phyloP scores from a whole-genome alignment of 768 basidiomycete genomes.

The Leccinum pellstonianum region DNA sequence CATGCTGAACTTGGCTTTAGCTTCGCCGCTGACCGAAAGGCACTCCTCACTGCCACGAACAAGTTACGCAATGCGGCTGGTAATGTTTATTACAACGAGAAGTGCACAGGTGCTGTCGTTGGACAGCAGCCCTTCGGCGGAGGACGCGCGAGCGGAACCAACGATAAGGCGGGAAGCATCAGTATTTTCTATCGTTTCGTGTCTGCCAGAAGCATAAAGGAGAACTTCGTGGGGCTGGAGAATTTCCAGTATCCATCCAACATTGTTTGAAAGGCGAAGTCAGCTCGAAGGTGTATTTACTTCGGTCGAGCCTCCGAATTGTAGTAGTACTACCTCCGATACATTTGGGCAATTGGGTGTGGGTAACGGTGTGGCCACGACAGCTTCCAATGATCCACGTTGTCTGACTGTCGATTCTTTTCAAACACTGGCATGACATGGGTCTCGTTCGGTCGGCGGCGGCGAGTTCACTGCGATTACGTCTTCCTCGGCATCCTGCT shows the following conservation, averaged over 20 bases:
- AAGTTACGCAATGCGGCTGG: conserved; percentile 88
- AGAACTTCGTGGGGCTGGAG: conserved; percentile 86
- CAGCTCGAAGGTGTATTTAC: not conserved
- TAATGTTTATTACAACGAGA: conserved; percentile 98
- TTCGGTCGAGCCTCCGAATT: not conserved
- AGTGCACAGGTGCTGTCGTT: conserved; percentile 96
- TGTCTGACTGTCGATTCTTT: not conserved
- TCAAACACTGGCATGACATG: not conserved
- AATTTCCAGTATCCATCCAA: conserved; percentile 89
- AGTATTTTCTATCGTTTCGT: conserved; percentile 78
- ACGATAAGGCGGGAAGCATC: conserved; percentile 95
- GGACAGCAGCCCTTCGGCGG: conserved; percentile 99
- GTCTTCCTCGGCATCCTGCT: not conserved
- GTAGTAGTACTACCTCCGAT: not conserved
- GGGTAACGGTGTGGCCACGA: not conserved
- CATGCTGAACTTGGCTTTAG: conserved; percentile 39
- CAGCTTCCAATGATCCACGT: not conserved
- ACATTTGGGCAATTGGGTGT: not conserved
- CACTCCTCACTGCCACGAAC: conserved; percentile 76
- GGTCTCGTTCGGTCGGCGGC: not conserved
- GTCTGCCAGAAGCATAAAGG: conserved; percentile 91
- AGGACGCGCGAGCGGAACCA: conserved; percentile 88
- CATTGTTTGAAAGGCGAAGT: conserved; percentile 44
- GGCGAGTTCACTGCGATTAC: not conserved
- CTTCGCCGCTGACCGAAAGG: conserved; percentile 80